A percentile compares a stretch with the other conserved stretches of the same genome.
These are phyloP conservation scores for Coemansia sp. DNA, from an alignment of 192 early-diverging fungal species.

Conservation along the genomic window DNA sequence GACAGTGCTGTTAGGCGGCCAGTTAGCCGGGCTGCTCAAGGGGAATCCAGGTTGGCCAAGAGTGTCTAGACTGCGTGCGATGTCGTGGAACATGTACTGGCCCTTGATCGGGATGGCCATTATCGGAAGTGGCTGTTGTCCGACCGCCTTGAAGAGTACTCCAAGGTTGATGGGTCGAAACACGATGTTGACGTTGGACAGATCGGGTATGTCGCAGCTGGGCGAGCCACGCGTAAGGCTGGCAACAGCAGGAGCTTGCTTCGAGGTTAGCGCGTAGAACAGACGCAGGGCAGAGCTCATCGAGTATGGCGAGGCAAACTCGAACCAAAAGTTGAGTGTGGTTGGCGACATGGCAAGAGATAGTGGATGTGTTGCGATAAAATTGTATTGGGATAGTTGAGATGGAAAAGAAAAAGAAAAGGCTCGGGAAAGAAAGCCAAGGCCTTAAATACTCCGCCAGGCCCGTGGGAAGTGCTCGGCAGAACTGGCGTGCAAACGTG, in stretches of 20 bases:
- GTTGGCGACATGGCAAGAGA: slow-evolving; percentile 7
- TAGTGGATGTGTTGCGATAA: neutral
- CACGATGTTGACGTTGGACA: slow-evolving; percentile 13
- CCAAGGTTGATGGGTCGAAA: slow-evolving; percentile 39
- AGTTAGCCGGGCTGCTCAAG: neutral
- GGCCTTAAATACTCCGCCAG: neutral
- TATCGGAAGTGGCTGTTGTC: slow-evolving; percentile 28
- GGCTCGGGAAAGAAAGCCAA: neutral
- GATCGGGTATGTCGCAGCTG: slow-evolving; percentile 21
- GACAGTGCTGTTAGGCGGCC: slow-evolving; percentile 40
- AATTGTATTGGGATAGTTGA: neutral
- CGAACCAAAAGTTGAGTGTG: slow-evolving; percentile 51
- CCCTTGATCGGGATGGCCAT: slow-evolving; percentile 33
- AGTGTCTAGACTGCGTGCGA: slow-evolving; percentile 21
- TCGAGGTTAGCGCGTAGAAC: slow-evolving; percentile 18
- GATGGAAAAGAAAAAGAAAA: neutral
- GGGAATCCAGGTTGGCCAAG: slow-evolving; percentile 38
- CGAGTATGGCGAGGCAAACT: slow-evolving; percentile 55
- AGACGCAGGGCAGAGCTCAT: slow-evolving; percentile 47
- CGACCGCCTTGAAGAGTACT: slow-evolving; percentile 31
- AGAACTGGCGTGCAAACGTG: neutral
- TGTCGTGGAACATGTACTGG: slow-evolving; percentile 48
- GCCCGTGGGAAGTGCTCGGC: neutral
- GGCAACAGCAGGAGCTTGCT: neutral
- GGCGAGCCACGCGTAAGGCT: slow-evolving; percentile 1